These are phyloP conservation scores for Ambrosia hybrid DNA, from an alignment of 140 eudicot species.

Conservation along the genomic window DNA sequence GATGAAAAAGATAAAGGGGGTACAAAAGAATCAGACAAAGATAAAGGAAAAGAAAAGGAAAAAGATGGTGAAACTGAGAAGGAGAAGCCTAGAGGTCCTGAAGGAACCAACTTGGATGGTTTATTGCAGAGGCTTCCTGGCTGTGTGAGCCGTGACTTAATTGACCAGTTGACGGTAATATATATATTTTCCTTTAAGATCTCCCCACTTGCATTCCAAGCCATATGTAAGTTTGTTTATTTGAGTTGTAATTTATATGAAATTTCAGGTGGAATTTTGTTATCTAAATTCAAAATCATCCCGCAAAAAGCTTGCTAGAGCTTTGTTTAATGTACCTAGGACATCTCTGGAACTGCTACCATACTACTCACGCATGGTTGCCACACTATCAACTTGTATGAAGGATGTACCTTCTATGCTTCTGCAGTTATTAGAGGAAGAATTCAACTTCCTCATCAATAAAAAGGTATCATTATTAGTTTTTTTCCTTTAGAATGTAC, in stretches of 20 bases:
- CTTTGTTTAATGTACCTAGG: conserved; percentile 89
- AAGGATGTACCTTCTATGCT: conserved; percentile 91
- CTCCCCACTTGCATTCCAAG: conserved; percentile 7
- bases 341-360: conserved; percentile 88
- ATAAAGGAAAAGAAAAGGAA: conserved; percentile 72
- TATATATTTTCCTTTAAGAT: neutral
- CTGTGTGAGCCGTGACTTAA: conserved; percentile 95
- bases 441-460: conserved; percentile 75
- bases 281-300: conserved; percentile 84
- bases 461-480: conserved; percentile 59
- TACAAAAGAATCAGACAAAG: conserved; percentile 52
- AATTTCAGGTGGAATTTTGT: conserved; percentile 89
- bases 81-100: conserved; percentile 88
- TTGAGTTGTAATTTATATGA: neutral
- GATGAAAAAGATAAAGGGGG: conserved; percentile 67
- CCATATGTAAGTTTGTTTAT: neutral
- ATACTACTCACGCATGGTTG: conserved; percentile 95
- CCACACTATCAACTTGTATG: conserved; percentile 93
- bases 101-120: conserved; percentile 89
- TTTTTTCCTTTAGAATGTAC: neutral
- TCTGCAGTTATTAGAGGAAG: conserved; percentile 88
- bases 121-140: conserved; percentile 91
- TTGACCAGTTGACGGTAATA: conserved; percentile 86
- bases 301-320: conserved; percentile 93
- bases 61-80: conserved; percentile 65